These are phyloP conservation scores for Cryoendolithus antarcticus DNA, from an alignment of 2,329 filamentous ascomycete genomes.

Conservation along the genomic window DNA sequence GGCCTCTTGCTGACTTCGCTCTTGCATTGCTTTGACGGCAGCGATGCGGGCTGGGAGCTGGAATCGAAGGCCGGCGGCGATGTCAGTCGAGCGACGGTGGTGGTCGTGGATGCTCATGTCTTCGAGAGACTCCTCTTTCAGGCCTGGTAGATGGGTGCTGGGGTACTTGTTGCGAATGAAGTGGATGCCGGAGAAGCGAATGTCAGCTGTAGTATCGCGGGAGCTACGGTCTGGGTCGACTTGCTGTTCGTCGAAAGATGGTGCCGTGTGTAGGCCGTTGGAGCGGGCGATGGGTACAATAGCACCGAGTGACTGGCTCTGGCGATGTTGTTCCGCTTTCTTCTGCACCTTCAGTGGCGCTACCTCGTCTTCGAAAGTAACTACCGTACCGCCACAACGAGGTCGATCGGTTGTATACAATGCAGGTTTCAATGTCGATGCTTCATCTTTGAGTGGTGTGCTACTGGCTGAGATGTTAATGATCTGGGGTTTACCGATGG, in stretches of 20 bases:
- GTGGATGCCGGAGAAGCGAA: constrained; percentile 12
- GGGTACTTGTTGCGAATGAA: constrained; percentile 15
- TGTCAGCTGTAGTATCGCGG: constrained; percentile 16
- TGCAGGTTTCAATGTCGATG: constrained; percentile 9
- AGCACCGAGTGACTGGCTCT: constrained; percentile 7
- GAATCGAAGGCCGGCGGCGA: constrained; percentile 13
- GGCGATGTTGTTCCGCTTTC: constrained; percentile 12
- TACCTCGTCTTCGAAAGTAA: constrained; percentile 23
- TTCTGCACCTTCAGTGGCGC: constrained; percentile 24
- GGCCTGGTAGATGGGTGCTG: constrained; percentile 29
- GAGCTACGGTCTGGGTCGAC: constrained; percentile 9
- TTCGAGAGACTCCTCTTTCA: constrained; percentile 38
- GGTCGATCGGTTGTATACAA: constrained; percentile 6
- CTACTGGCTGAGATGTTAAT: constrained; percentile 17
- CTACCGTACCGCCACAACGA: constrained; percentile 5
- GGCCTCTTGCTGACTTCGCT: constrained; percentile 20
- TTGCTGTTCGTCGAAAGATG: constrained; percentile 15
- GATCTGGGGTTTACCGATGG: constrained; percentile 22
- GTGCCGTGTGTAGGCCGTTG: background rate
- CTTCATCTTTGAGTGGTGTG: constrained; percentile 15
- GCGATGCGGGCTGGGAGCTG: constrained; percentile 21
- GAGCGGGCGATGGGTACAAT: constrained; percentile 15
- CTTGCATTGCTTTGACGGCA: constrained; percentile 25
- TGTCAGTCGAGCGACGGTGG: constrained; percentile 6
- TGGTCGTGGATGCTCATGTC: constrained; percentile 28